These are phyloP conservation scores for Juglanconis sp. DNA, from an alignment of 2,329 filamentous ascomycete genomes.

Conservation along the genomic window DNA sequence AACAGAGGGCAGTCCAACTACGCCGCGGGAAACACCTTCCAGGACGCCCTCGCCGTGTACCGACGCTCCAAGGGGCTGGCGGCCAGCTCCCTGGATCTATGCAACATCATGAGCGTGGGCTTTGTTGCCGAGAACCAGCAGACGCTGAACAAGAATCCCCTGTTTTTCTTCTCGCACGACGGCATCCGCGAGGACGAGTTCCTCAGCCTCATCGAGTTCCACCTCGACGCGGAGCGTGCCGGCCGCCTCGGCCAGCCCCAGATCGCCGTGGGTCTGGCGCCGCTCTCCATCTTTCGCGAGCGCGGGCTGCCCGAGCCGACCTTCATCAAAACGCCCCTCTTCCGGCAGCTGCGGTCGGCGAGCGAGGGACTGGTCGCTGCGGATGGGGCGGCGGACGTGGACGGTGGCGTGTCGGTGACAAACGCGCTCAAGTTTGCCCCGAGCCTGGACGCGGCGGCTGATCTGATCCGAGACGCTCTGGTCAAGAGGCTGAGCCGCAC, in stretches of 20 bases:
- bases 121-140: constrained; percentile 21
- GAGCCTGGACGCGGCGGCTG: constrained; percentile 18
- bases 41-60: constrained; percentile 28
- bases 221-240: constrained; percentile 16
- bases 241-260: constrained; percentile 1
- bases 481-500: constrained; percentile 24
- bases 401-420: constrained; percentile 12
- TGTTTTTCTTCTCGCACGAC: constrained; percentile 18
- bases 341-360: constrained; percentile 13
- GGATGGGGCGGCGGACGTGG: background rate
- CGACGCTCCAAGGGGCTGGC: constrained; percentile 20
- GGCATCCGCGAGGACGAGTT: constrained; percentile 18
- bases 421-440: constrained; percentile 16
- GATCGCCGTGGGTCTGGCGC: constrained; percentile 11
- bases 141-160: constrained; percentile 17
- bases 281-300: constrained; percentile 11
- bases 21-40: constrained; percentile 32
- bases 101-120: constrained; percentile 26
- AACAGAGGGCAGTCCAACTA: constrained; percentile 15
- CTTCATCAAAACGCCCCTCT: constrained; percentile 17
- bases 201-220: constrained; percentile 16
- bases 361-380: background rate
- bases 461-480: constrained; percentile 20
- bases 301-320: constrained; percentile 16
- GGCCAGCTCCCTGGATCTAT: constrained; percentile 23